A percentile compares a stretch with the other conserved stretches of the same genome.
Evolutionary conservation across 2,329 filamentous ascomycete genomes (phyloP).

Genomic region (Pseudocercospora musae): DNA sequence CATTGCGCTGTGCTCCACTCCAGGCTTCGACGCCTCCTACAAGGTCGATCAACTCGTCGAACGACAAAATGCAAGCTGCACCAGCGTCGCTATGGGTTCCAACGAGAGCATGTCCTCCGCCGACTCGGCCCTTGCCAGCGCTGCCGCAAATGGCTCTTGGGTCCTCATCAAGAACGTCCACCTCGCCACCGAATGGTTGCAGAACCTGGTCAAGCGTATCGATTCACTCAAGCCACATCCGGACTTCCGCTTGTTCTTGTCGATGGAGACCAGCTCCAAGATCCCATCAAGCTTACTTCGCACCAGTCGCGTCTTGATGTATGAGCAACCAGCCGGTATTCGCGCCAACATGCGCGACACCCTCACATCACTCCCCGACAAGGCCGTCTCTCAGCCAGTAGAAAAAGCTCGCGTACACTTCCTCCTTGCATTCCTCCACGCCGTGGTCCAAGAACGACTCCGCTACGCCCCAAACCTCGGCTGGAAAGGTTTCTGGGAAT

Average conservation of each 20-base stretch:
- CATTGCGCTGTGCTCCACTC: constrained; percentile 87
- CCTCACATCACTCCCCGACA: constrained; percentile 63
- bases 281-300: constrained; percentile 95
- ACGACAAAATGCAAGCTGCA: constrained; percentile 74
- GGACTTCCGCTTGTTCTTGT: constrained; percentile 92
- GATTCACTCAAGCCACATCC: constrained; percentile 90
- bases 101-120: constrained; percentile 89
- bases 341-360: constrained; percentile 99
- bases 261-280: constrained; percentile 95
- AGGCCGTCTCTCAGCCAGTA: constrained; percentile 74
- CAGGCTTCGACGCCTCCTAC: constrained; percentile 97
- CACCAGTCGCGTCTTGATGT: constrained; percentile 91
- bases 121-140: constrained; percentile 91
- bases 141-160: constrained; percentile 89
- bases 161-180: constrained; percentile 99
- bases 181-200: constrained; percentile 90
- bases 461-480: constrained; percentile 90
- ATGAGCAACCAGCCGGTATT: constrained; percentile 95
- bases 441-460: constrained; percentile 89
- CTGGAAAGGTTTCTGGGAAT: constrained; percentile 99
- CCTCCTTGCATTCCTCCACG: constrained; percentile 88
- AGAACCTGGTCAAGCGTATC: constrained; percentile 94
- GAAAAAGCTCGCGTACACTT: constrained; percentile 89
- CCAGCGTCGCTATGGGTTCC: constrained; percentile 98
- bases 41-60: constrained; percentile 96